These are phyloP conservation scores for Pythium oligandrum DNA, from an alignment of 352 stramenopile species.

Conservation along the genomic window DNA sequence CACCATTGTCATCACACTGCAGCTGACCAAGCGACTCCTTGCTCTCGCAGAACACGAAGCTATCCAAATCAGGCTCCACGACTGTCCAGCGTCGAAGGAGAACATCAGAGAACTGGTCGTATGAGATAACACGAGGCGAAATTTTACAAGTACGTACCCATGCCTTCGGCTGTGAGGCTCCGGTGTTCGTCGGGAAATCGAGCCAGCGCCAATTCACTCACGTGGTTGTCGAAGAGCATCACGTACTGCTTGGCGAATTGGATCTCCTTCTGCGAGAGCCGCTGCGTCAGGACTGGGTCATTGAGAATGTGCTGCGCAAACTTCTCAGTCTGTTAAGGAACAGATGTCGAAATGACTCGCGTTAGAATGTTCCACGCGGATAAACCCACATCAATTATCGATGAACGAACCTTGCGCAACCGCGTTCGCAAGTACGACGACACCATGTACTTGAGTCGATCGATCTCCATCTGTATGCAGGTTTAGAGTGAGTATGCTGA, in stretches of 20 bases:
- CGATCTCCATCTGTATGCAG: slow-evolving; percentile 72
- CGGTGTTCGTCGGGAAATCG: slow-evolving; percentile 68
- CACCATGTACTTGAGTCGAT: slow-evolving; percentile 80
- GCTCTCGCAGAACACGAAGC: slow-evolving; percentile 82
- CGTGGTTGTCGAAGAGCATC: slow-evolving; percentile 63
- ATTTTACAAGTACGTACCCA: slow-evolving; percentile 35
- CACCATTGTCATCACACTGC: slow-evolving; percentile 68
- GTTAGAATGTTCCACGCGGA: not conserved
- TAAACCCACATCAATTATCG: not conserved
- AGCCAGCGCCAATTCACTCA: slow-evolving; percentile 53
- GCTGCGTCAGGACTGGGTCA: slow-evolving; percentile 35
- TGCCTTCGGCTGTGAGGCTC: slow-evolving; percentile 48
- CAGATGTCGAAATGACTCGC: not conserved
- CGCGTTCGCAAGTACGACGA: slow-evolving; percentile 77
- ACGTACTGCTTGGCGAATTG: slow-evolving; percentile 73
- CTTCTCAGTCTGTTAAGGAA: slow-evolving; percentile 54
- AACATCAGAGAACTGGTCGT: not conserved
- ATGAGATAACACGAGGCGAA: not conserved
- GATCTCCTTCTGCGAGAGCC: slow-evolving; percentile 67
- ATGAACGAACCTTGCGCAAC: slow-evolving; percentile 46
- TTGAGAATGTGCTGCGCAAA: slow-evolving; percentile 61
- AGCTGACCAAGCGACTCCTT: slow-evolving; percentile 45
- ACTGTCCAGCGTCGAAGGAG: slow-evolving; percentile 26
- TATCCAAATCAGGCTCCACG: slow-evolving; percentile 62
- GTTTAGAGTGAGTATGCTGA: not conserved